These are phyloP conservation scores for Saccharomycopsis guyanensis DNA, from an alignment of 805 yeast species.

Conservation along the genomic window DNA sequence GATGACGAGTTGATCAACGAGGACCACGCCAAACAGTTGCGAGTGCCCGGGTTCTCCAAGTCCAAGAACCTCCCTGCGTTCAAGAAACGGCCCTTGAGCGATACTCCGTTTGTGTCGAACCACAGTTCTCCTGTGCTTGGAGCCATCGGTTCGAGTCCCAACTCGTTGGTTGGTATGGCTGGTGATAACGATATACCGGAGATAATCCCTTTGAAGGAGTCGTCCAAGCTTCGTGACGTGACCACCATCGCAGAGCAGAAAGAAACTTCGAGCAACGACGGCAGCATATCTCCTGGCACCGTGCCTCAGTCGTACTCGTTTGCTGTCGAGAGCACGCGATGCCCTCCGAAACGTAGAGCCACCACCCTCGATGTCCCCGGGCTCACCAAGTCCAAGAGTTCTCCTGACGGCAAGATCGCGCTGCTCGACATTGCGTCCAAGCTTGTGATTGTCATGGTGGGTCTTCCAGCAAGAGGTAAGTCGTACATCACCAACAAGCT, in stretches of 20 bases:
- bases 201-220: conserved; percentile 12
- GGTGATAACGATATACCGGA: neutral
- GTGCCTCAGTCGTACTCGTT: neutral
- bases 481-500: conserved; percentile 88
- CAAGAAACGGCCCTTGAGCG: conserved; percentile 65
- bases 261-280: neutral
- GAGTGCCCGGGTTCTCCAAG: neutral
- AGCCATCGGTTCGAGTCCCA: conserved; percentile 26
- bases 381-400: conserved; percentile 68
- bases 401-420: conserved; percentile 64
- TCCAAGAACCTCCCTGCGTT: conserved; percentile 40
- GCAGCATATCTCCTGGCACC: neutral
- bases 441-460: conserved; percentile 93
- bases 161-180: conserved; percentile 6
- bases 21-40: neutral
- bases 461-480: conserved; percentile 72
- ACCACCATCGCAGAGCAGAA: conserved; percentile 23
- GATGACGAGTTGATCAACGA: conserved; percentile 6
- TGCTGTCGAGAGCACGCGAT: neutral
- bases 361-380: conserved; percentile 92
- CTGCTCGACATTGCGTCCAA: conserved; percentile 65
- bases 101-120: conserved; percentile 50
- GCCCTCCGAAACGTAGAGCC: conserved; percentile 44
- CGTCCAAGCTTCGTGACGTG: conserved; percentile 13
- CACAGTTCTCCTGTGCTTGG: conserved; percentile 26